Evolutionary conservation across 2,329 filamentous ascomycete species (phyloP).

Genomic region (Epicoccum nigrum): DNA sequence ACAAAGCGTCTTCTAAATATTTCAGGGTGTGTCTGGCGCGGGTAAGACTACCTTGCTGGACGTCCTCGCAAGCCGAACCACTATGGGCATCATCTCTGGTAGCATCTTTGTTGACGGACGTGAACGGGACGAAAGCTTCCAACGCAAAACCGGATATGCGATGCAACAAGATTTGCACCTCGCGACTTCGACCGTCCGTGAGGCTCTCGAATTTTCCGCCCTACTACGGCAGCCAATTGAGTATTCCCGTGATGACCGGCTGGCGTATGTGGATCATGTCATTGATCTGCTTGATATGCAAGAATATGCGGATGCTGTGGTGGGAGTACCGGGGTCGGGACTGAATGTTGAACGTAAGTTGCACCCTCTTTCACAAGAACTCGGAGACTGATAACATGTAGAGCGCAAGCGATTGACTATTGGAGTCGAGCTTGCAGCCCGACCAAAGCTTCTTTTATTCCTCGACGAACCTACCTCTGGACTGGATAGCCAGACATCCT

Average conservation of each 20-base stretch:
- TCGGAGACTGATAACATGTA: slow-evolving; percentile 8
- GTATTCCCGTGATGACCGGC: slow-evolving; percentile 19
- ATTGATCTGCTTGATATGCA: slow-evolving; percentile 26
- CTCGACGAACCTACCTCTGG: slow-evolving; percentile 76
- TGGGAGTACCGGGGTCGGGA: slow-evolving; percentile 24
- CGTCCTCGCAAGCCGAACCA: slow-evolving; percentile 59
- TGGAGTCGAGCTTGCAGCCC: slow-evolving; percentile 54
- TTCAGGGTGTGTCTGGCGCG: slow-evolving; percentile 82
- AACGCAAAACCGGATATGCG: slow-evolving; percentile 86
- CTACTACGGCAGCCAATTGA: slow-evolving; percentile 30
- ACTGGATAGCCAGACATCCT: slow-evolving; percentile 63
- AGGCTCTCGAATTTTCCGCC: slow-evolving; percentile 53
- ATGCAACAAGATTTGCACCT: slow-evolving; percentile 64
- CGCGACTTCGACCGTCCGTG: slow-evolving; percentile 38
- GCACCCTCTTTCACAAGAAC: slow-evolving; percentile 35
- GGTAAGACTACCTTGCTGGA: slow-evolving; percentile 92
- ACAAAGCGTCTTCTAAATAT: too few relatives aligned
- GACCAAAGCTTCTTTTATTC: slow-evolving; percentile 40
- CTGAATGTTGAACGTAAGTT: slow-evolving; percentile 53
- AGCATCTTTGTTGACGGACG: slow-evolving; percentile 37
- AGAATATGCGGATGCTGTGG: slow-evolving; percentile 29
- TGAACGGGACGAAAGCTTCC: slow-evolving; percentile 73
- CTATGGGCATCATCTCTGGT: slow-evolving; percentile 37
- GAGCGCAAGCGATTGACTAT: slow-evolving; percentile 68
- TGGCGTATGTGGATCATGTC: slow-evolving; percentile 29